Conservation (phyloP, 2,329 filamentous ascomycete species). For the Pseudogymnoascus verrucosus region DNA sequence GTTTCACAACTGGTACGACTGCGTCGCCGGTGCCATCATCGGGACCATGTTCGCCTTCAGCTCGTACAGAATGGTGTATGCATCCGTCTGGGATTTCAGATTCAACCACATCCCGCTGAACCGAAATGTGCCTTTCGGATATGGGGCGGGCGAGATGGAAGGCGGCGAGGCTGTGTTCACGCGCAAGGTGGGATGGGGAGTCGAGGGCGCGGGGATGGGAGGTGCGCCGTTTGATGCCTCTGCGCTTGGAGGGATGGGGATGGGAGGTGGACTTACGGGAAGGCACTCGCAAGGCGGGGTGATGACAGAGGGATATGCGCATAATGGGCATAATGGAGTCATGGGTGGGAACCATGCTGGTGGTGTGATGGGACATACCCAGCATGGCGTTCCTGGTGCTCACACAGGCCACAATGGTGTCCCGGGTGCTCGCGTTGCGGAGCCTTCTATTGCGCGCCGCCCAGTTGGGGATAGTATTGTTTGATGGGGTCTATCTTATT, state of each 20-base stretch:
- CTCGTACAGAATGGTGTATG: slow-evolving; percentile 60
- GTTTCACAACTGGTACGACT: slow-evolving; percentile 69
- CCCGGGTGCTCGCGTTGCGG: background rate
- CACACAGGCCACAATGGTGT: background rate
- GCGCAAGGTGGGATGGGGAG: slow-evolving; percentile 52
- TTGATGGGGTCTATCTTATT: background rate
- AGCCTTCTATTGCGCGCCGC: background rate
- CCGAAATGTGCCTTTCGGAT: slow-evolving; percentile 47
- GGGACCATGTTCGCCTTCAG: slow-evolving; percentile 59
- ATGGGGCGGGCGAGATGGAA: slow-evolving; percentile 36
- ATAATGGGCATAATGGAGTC: background rate
- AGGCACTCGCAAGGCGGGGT: background rate
- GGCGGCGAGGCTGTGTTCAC: slow-evolving; percentile 51
- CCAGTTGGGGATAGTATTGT: background rate
- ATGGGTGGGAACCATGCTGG: background rate
- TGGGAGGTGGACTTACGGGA: background rate
- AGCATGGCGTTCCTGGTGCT: background rate
- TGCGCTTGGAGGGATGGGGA: background rate
- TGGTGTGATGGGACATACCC: background rate
- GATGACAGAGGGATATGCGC: background rate
- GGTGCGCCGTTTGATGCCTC: slow-evolving; percentile 8
- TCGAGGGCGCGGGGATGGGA: slow-evolving; percentile 26
- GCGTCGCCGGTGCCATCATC: slow-evolving; percentile 58
- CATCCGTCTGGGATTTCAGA: slow-evolving; percentile 60
- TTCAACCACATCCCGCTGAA: slow-evolving; percentile 59